Base-by-base conservation (phyloP, 129 eudicot genomes). In the Tagetes erecta region DNA sequence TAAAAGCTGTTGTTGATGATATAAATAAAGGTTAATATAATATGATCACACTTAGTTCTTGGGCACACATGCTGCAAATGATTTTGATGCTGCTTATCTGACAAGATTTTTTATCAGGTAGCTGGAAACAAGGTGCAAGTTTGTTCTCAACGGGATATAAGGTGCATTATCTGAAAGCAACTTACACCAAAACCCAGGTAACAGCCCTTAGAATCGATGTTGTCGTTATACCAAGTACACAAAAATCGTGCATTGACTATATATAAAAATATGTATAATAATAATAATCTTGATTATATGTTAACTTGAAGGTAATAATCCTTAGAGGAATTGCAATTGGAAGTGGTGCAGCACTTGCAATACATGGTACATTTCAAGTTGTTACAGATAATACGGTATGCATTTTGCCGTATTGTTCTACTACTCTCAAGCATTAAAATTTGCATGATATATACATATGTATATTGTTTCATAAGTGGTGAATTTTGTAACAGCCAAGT, bases 311-410 rank as follows among this genome's bases (percentile, higher is more conserved):
- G 97, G 95, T 91, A 77, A 88, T 95, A 35, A 75, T 91, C 38
- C 92, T 91, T 58, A 79, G 88, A 81, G 95, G 95, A 64, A 86
- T 93, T 75, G 96, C 88, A 33, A 90, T 93, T 92, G 97, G 97
- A 67, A 96, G 97, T 74, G 97, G 98, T 73, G 96, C 89, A 13
- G 96, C 96, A 33, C 89, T 75, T 55, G 86, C 98, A 44, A 46
- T 93, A 34, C 97, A 93, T 82, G 98, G 98, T 71, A 90, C 88
- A 88, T 90, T 90, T 81, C 97, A 91, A 47, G 85, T 93, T 69
- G 98, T 90, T 67, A 93, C 97, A 12, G 98, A 93, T 80, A 87
- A 90, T 74, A 79, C 98, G 89, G 98, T 93, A 93, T 67, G 49
- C 53, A 45, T 69, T 70, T 81, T 68, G 42, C 45, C 33, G 66